phyloP scores from a whole-genome alignment of 208 protist genomes.

The Acanthamoeba triangularis region DNA sequence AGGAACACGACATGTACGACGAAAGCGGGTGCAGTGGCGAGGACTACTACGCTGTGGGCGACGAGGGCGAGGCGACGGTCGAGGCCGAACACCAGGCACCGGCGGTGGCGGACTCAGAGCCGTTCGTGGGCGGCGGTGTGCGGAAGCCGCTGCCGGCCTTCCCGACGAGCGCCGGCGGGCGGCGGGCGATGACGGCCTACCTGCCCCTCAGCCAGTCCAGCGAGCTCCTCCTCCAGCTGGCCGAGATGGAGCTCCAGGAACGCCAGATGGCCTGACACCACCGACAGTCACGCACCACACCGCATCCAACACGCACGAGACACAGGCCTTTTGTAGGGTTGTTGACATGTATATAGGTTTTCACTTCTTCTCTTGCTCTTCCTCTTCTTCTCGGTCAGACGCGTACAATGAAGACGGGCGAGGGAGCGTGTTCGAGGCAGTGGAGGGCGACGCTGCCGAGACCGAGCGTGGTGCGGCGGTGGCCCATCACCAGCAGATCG shows the following conservation, averaged over 20 bases:
- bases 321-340: not conserved
- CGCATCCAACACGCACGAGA: not conserved
- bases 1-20: not conserved
- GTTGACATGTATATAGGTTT: no score
- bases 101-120: not conserved
- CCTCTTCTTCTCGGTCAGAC: not conserved
- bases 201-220: constrained; percentile 4
- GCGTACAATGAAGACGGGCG: not conserved
- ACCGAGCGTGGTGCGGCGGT: not conserved
- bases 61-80: no score
- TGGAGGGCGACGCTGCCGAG: constrained; percentile 34
- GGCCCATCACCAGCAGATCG: constrained; percentile 40
- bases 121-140: not conserved
- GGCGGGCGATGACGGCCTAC: constrained; percentile 8
- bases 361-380: no score
- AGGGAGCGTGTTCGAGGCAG: not conserved
- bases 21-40: not conserved
- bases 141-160: constrained; percentile 35
- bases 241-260: constrained; percentile 9
- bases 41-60: not conserved
- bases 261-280: not conserved
- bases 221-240: constrained; percentile 39
- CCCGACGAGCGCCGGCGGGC: not conserved
- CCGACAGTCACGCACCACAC: not conserved
- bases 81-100: not conserved